Evolutionary conservation across 495 filamentous ascomycete genomes (phyloP).

Genomic region (Aspergillus cristatus): DNA sequence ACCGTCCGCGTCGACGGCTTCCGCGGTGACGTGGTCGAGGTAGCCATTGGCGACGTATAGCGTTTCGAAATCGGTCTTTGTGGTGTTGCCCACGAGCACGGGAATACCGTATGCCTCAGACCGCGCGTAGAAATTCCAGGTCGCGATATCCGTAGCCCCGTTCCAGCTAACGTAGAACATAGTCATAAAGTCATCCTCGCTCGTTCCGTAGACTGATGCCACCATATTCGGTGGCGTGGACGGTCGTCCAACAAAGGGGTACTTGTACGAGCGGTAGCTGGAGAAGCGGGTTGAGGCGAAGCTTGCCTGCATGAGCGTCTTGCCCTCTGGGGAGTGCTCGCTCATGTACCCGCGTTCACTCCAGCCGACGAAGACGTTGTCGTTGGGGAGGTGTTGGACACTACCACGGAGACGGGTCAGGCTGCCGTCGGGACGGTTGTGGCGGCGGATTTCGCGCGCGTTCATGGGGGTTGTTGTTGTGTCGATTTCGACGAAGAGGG

Average conservation of each 20-base stretch:
- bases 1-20: conserved; percentile 27
- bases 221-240: conserved; percentile 24
- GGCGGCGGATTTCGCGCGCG: conserved; percentile 32
- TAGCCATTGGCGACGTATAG: conserved; percentile 35
- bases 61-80: conserved; percentile 36
- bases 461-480: conserved; percentile 27
- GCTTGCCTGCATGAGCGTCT: conserved; percentile 36
- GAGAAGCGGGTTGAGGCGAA: conserved; percentile 29
- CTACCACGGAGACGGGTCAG: conserved; percentile 53
- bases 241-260: conserved; percentile 27
- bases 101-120: conserved; percentile 5
- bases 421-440: conserved; percentile 37
- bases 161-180: conserved; percentile 41
- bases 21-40: conserved; percentile 28
- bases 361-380: conserved; percentile 50
- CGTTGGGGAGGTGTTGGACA: conserved; percentile 45
- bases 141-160: conserved; percentile 35
- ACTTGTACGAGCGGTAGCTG: conserved; percentile 36
- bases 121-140: conserved; percentile 32
- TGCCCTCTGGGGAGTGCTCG: conserved; percentile 46
- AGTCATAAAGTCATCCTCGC: conserved; percentile 22
- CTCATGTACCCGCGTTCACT: conserved; percentile 47
- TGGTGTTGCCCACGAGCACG: conserved; percentile 24
- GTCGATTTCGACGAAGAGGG: conserved; percentile 46
- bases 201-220: conserved; percentile 28